Base-by-base conservation (phyloP, 768 basidiomycete species). In the Rhizopogon salebrosus region DNA sequence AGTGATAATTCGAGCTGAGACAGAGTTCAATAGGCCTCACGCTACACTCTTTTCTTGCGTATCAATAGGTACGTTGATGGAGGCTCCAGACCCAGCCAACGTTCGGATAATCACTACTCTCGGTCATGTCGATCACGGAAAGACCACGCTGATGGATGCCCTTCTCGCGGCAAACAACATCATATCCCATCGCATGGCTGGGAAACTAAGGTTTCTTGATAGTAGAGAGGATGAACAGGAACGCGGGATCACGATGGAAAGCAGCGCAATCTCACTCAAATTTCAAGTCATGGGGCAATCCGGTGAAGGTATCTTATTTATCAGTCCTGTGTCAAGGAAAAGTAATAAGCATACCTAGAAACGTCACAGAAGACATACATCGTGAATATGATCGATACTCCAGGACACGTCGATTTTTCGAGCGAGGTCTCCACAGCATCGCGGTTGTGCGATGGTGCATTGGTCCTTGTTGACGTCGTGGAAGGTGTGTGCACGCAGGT, bases 401-500 rank as follows among this genome's bases (percentile, higher is more conserved):
- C 97, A 14, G 97, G 97, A 3, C 97, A 99, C 72, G 95, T 99
- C 22, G 97, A 98, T 69, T 99, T 99, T 60, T 95, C 94, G 0
- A 93, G 87, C 51, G 97, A 98, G 66, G 97, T 99, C 0, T 98
- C 94, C 1, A 90, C 92, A 1, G 94, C 95, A 20, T 91, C 94
- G 11, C 76, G 95, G 45, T 65, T 99, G 23, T 97, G 94, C 60
- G 97, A 98, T 69, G 97, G 97, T 13, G 93, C 95, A 2, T 78
- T 99, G 6, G 89, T 99, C 37, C 74, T 99, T 5, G 93, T 99
- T 1, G 97, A 99, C 66, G 93, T 91, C 2, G 92, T 98, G 1
- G 97, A 98, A 72, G 97, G 97, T 11, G 97, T 99, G 20, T 98
- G 94, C 68, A 98, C 95, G 1, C 97, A 98, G 76, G 95, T 88